Evolutionary conservation across 164 flowering plant genomes (phyloP).

Genomic region (Piper betle): DNA sequence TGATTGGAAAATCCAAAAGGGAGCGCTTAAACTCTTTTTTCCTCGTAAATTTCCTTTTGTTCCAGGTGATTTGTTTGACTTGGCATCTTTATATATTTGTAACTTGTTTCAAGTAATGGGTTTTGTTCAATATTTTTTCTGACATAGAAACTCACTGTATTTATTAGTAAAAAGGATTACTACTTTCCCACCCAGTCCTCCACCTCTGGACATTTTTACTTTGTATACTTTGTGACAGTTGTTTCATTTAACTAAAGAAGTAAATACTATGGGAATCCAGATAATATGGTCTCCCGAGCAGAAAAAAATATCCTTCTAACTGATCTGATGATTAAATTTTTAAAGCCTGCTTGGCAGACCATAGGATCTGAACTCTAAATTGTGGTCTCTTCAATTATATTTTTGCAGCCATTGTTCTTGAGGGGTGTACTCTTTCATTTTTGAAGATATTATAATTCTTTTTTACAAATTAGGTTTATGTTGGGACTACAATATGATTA

Average conservation of each 20-base stretch:
- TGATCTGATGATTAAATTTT: no score
- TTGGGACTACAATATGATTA: background rate
- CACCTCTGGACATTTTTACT: background rate
- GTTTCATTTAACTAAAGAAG: background rate
- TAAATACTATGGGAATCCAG: background rate
- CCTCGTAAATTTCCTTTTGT: conserved; percentile 12
- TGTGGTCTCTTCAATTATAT: background rate
- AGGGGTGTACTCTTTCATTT: background rate
- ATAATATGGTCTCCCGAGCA: no score
- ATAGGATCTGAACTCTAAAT: background rate
- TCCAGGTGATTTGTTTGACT: conserved; percentile 6
- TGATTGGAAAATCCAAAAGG: conserved; percentile 15
- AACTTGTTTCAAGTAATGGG: no score
- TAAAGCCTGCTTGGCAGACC: background rate
- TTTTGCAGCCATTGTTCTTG: background rate
- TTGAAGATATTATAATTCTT: background rate
- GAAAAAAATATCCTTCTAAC: no score
- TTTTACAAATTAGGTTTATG: background rate
- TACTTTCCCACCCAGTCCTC: background rate
- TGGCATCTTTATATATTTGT: no score
- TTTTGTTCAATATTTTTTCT: no score
- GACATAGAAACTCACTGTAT: background rate
- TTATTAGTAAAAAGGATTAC: no score
- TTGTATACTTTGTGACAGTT: background rate
- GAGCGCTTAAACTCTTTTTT: conserved; percentile 1